Conservation (phyloP, 768 basidiomycete genomes). For the Leucocoprinus leucothites region DNA sequence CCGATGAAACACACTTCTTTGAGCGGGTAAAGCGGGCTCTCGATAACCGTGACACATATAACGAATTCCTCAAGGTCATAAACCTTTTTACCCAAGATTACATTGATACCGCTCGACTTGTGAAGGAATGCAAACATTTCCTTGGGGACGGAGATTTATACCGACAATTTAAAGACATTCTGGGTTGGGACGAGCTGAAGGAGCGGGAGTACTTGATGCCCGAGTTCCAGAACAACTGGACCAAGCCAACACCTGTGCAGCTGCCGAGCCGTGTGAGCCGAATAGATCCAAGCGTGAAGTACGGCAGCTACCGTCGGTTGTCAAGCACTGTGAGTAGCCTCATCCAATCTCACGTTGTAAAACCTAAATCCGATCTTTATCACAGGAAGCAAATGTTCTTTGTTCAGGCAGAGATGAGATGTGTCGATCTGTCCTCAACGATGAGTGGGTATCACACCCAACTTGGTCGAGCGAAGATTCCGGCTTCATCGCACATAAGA, state of each 20-base stretch:
- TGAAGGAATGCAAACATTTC: slow-evolving; percentile 79
- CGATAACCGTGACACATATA: slow-evolving; percentile 74
- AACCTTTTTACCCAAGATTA: slow-evolving; percentile 94
- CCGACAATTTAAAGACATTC: slow-evolving; percentile 77
- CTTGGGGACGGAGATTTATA: slow-evolving; percentile 76
- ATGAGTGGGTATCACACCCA: slow-evolving; percentile 98
- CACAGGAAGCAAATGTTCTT: slow-evolving; percentile 78
- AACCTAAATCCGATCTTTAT: not conserved
- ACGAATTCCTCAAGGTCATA: slow-evolving; percentile 93
- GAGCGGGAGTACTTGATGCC: slow-evolving; percentile 52
- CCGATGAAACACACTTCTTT: slow-evolving; percentile 77
- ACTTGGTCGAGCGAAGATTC: slow-evolving; percentile 94
- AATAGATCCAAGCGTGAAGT: slow-evolving; percentile 65
- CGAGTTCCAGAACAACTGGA: slow-evolving; percentile 52
- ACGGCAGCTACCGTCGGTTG: slow-evolving; percentile 89
- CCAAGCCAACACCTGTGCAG: slow-evolving; percentile 43
- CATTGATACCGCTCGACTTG: slow-evolving; percentile 81
- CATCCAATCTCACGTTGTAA: not conserved
- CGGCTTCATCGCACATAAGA: slow-evolving; percentile 85
- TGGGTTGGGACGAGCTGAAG: slow-evolving; percentile 82
- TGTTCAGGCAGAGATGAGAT: slow-evolving; percentile 97
- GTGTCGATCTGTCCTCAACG: slow-evolving; percentile 94
- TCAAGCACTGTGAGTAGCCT: slow-evolving; percentile 63
- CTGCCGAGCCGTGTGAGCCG: slow-evolving; percentile 46
- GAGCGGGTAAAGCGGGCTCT: slow-evolving; percentile 80